These are phyloP conservation scores for Phialophora chinensis DNA, from an alignment of 2,329 filamentous ascomycete species.

Conservation along the genomic window DNA sequence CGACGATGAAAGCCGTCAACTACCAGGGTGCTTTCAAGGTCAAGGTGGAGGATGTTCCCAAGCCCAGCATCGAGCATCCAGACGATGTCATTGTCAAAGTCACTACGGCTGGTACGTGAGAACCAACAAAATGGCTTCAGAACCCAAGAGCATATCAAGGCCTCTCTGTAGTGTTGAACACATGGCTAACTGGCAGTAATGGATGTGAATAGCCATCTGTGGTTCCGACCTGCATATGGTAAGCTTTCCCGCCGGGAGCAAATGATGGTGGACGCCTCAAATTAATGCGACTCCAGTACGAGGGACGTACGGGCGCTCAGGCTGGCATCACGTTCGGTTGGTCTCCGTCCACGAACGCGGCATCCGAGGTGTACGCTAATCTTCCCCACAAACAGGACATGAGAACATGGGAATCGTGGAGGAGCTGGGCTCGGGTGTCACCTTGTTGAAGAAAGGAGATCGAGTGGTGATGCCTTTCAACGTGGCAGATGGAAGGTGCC, in stretches of 20 bases:
- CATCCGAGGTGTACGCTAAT: neutral
- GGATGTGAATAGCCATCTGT: constrained; percentile 54
- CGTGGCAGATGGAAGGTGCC: constrained; percentile 67
- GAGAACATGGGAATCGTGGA: constrained; percentile 67
- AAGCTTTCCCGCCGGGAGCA: neutral
- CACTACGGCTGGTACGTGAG: constrained; percentile 60
- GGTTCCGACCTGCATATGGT: constrained; percentile 58
- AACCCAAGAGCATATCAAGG: neutral
- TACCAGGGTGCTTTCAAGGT: constrained; percentile 68
- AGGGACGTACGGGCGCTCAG: constrained; percentile 68
- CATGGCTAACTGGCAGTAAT: neutral
- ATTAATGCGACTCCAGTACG: constrained; percentile 62
- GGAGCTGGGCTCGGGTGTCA: constrained; percentile 64
- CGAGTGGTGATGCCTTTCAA: constrained; percentile 71
- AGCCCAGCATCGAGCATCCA: constrained; percentile 66
- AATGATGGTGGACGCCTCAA: neutral
- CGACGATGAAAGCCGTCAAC: constrained; percentile 66
- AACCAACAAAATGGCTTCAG: neutral
- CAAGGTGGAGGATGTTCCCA: constrained; percentile 64
- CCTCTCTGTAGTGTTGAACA: neutral
- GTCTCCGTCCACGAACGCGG: constrained; percentile 15
- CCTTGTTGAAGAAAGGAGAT: constrained; percentile 66
- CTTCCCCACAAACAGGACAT: constrained; percentile 50
- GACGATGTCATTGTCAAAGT: constrained; percentile 71
- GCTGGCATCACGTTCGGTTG: constrained; percentile 65